phyloP scores from a whole-genome alignment of 257 asterid genomes.

The Apocynum venetum region DNA sequence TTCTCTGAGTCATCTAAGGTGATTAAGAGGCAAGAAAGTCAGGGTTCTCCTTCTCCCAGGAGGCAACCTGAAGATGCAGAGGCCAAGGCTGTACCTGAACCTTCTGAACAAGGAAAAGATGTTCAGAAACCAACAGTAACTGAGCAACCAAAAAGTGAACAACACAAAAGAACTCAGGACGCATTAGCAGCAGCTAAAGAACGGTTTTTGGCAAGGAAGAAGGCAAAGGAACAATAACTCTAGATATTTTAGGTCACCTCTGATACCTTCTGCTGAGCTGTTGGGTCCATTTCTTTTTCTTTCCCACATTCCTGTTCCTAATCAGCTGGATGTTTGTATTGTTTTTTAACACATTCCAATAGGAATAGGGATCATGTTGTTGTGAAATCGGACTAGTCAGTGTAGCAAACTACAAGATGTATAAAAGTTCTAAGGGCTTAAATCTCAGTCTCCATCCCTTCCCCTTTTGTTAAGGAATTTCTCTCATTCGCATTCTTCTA shows the following conservation, averaged over 20 bases:
- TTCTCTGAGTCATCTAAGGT: conserved; percentile 33
- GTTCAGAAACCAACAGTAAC: conserved; percentile 22
- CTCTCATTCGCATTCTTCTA: not conserved
- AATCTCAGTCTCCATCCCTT: not conserved
- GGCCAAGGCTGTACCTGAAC: conserved; percentile 32
- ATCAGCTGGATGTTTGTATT: not conserved
- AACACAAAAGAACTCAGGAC: conserved; percentile 48
- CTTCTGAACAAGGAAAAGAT: conserved; percentile 31
- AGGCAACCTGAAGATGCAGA: conserved; percentile 25
- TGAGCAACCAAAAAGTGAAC: conserved; percentile 38
- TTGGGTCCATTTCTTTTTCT: not conserved
- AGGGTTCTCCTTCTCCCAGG: conserved; percentile 34
- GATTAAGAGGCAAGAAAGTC: conserved; percentile 28
- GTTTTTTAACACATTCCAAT: too few relatives aligned
- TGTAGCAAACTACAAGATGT: not conserved
- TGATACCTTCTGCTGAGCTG: not conserved
- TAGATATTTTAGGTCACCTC: not conserved
- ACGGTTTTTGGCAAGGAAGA: conserved; percentile 79
- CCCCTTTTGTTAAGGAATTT: not conserved
- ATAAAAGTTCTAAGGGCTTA: not conserved
- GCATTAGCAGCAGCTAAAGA: conserved; percentile 58
- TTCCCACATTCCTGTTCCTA: not conserved
- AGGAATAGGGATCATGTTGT: not conserved
- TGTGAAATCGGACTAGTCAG: not conserved
- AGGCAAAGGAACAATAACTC: conserved; percentile 37